A percentile compares a stretch with the other conserved stretches of the same genome.
Conservation (phyloP, 805 yeast genomes). For the Citeromyces matritensis region DNA sequence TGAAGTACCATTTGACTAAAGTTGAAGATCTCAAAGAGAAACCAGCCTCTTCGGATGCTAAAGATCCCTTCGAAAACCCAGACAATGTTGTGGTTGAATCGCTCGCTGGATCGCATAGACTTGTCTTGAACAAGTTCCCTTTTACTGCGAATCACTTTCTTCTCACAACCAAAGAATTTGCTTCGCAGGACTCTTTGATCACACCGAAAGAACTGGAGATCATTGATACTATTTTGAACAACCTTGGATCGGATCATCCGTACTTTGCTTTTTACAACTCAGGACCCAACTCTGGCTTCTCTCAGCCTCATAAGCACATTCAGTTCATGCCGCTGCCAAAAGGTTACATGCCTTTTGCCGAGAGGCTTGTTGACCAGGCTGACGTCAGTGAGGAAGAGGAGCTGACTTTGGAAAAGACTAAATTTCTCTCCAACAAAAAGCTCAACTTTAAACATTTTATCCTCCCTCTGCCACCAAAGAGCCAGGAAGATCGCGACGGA, state of each 20-base stretch:
- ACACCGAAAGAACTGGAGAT: constrained; percentile 52
- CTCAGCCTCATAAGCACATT: constrained; percentile 84
- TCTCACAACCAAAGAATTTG: constrained; percentile 61
- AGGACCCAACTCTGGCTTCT: constrained; percentile 86
- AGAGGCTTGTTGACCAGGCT: constrained; percentile 21
- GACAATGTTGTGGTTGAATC: too few relatives aligned
- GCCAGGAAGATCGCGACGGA: constrained; percentile 21
- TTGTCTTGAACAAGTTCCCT: constrained; percentile 80
- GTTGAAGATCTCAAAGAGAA: too few relatives aligned
- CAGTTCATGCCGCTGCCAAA: constrained; percentile 69
- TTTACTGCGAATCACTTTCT: constrained; percentile 67
- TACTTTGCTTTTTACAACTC: constrained; percentile 81
- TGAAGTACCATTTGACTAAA: too few relatives aligned
- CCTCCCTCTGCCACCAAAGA: constrained; percentile 36
- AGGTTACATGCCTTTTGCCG: constrained; percentile 43
- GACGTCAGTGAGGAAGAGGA: constrained; percentile 41
- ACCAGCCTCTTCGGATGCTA: too few relatives aligned
- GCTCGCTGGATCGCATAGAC: too few relatives aligned
- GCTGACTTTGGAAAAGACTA: constrained; percentile 15
- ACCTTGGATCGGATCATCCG: constrained; percentile 27
- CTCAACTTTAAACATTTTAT: constrained; percentile 74
- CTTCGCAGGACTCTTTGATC: constrained; percentile 58
- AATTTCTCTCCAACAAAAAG: constrained; percentile 46
- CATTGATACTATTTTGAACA: constrained; percentile 36
- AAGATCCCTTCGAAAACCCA: constrained; percentile 79